phyloP scores from a whole-genome alignment of 495 filamentous ascomycete genomes.

The Geoglossum glabrum region DNA sequence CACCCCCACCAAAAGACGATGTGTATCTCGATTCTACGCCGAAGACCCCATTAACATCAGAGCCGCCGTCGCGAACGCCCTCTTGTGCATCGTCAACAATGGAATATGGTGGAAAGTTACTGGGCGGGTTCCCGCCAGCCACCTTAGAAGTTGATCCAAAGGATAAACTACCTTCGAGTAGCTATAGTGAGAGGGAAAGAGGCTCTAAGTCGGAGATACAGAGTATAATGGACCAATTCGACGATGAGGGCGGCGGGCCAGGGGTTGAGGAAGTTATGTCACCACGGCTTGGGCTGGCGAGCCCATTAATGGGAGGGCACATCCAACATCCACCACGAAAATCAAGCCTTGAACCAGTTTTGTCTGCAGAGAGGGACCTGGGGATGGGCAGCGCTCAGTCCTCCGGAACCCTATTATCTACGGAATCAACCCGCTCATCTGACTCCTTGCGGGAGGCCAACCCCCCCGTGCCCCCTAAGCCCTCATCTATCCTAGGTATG shows the following conservation, averaged over 20 bases:
- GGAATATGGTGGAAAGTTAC: background rate
- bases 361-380: background rate
- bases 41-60: slow-evolving; percentile 21
- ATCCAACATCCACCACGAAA: slow-evolving; percentile 58
- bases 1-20: background rate
- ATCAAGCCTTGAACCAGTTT: slow-evolving; percentile 57
- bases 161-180: slow-evolving; percentile 10
- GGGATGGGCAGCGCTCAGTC: slow-evolving; percentile 1
- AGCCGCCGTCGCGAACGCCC: slow-evolving; percentile 13
- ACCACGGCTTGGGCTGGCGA: slow-evolving; percentile 51
- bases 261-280: slow-evolving; percentile 65
- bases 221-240: slow-evolving; percentile 71
- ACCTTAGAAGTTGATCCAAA: background rate
- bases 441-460: background rate
- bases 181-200: slow-evolving; percentile 38
- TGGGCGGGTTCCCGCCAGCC: background rate
- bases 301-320: slow-evolving; percentile 41
- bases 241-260: slow-evolving; percentile 38
- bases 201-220: slow-evolving; percentile 74
- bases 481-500: background rate
- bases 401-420: background rate
- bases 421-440: background rate
- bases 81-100: background rate
- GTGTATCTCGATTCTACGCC: slow-evolving; percentile 4
- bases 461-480: background rate